phyloP scores from a whole-genome alignment of 768 basidiomycete species.

The Termitomyces sp. region DNA sequence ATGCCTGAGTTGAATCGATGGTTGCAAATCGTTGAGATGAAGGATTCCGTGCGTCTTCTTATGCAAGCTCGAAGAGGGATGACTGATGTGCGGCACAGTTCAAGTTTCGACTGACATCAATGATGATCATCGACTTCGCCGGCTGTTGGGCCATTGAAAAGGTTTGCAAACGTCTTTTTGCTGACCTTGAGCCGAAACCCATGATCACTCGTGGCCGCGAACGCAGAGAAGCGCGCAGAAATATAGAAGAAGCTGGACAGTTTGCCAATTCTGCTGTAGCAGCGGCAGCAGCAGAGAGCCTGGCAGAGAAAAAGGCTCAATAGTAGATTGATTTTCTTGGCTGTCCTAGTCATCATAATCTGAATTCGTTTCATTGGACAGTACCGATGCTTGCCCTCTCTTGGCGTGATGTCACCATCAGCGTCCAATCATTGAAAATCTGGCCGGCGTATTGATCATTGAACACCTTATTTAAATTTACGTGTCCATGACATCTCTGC shows the following conservation, averaged over 20 bases:
- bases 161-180: conserved; percentile 81
- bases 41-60: conserved; percentile 48
- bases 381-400: background rate
- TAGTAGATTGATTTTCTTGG: conserved; percentile 9
- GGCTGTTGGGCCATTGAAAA: conserved; percentile 86
- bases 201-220: conserved; percentile 85
- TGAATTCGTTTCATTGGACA: background rate
- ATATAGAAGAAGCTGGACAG: conserved; percentile 28
- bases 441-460: background rate
- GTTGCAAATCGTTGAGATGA: conserved; percentile 96
- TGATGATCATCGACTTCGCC: conserved; percentile 85
- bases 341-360: background rate
- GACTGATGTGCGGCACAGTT: conserved; percentile 47
- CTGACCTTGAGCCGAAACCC: conserved; percentile 77
- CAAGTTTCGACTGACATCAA: conserved; percentile 66
- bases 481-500: background rate
- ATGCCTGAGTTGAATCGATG: conserved; percentile 93
- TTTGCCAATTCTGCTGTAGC: conserved; percentile 7
- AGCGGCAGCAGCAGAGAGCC: background rate
- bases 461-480: background rate
- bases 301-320: conserved; percentile 18
- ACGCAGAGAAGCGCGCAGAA: conserved; percentile 59
- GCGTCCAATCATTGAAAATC: background rate
- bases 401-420: background rate
- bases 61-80: background rate